Evolutionary conservation across 2,329 filamentous ascomycete species (phyloP), one percentile per base, ranked within the genome.

Genomic region (Pseudogymnoascus destructans): DNA sequence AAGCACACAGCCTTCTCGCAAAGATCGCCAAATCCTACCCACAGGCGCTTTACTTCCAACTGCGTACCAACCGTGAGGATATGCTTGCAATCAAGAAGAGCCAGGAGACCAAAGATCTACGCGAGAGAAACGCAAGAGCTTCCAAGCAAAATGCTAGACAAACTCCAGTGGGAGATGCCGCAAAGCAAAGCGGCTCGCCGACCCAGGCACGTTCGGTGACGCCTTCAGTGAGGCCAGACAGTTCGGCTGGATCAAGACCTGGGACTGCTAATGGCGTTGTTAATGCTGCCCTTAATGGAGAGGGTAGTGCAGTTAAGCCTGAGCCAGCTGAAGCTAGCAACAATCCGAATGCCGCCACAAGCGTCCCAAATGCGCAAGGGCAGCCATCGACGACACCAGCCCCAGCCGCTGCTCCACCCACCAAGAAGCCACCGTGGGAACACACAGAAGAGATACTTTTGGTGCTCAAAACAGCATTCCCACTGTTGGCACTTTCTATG

Each of bases 1-100:
- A 95, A 54, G 88, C 92, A 46, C 87, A 93, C 69, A 81, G 82
- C 56, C 89, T 99, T 55, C 79, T 99, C 15, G 80, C 89, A 21
- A 95, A 93, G 75, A 89, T 99, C 68, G 93, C 93, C 57, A 96
- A 96, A 74, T 84, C 87, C 0, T 98, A 95, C 69, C 93, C 93
- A 1, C 93, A 99, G 69, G 86, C 93, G 2, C 77, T 99, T 25
- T 98, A 96, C 76, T 97, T 97, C 77, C 85, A 95, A 69, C 80
- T 98, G 25, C 80, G 93, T 60, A 98, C 92, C 1, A 95, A 87
- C 63, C 80, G 92, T 40, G 93, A 99, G 71, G 95, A 99, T 69
- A 91, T 96, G 84, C 76, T 88, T 58, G 79, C 85, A 38, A 95
- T 96, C 70, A 93, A 92, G 78, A 96, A 95, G 73, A 84, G 81